Conservation (phyloP, 495 filamentous ascomycete genomes). For the Penicilliopsis zonata region DNA sequence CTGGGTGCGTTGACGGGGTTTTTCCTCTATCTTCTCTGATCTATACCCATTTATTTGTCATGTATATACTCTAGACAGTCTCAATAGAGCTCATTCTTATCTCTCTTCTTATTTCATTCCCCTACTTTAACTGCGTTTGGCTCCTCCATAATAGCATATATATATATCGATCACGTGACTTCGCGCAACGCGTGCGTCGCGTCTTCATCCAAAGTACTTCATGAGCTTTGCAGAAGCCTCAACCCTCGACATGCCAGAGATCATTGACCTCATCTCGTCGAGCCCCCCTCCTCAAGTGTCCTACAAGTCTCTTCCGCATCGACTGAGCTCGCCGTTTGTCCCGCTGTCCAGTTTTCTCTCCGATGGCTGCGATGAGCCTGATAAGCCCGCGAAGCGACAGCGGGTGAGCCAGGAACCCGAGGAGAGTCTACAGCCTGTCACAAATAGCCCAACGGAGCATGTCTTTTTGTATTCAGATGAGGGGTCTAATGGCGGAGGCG, state of each 20-base stretch:
- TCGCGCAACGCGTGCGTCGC: slow-evolving; percentile 6
- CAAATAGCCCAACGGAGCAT: neutral
- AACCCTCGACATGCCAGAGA: slow-evolving; percentile 32
- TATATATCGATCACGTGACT: slow-evolving; percentile 3
- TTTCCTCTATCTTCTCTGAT: no score
- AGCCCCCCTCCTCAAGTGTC: slow-evolving; percentile 22
- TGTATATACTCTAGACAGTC: no score
- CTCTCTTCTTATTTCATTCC: neutral
- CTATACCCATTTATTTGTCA: no score
- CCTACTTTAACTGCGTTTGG: neutral
- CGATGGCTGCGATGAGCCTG: slow-evolving; percentile 23
- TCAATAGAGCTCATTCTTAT: no score
- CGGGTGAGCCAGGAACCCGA: slow-evolving; percentile 20
- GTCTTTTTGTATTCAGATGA: slow-evolving; percentile 28
- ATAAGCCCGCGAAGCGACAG: slow-evolving; percentile 28
- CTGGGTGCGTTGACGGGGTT: slow-evolving; percentile 12
- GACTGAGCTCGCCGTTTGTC: slow-evolving; percentile 5
- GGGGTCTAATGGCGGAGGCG: slow-evolving; percentile 15
- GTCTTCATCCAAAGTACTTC: slow-evolving; percentile 1
- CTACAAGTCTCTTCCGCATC: no score
- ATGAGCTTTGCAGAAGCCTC: no score
- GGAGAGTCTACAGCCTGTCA: neutral
- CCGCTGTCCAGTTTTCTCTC: slow-evolving; percentile 14
- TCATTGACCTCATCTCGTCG: slow-evolving; percentile 32
- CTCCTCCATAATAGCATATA: neutral